Conservation (phyloP, 2,329 filamentous ascomycete species). For the Tolypocladium album region DNA sequence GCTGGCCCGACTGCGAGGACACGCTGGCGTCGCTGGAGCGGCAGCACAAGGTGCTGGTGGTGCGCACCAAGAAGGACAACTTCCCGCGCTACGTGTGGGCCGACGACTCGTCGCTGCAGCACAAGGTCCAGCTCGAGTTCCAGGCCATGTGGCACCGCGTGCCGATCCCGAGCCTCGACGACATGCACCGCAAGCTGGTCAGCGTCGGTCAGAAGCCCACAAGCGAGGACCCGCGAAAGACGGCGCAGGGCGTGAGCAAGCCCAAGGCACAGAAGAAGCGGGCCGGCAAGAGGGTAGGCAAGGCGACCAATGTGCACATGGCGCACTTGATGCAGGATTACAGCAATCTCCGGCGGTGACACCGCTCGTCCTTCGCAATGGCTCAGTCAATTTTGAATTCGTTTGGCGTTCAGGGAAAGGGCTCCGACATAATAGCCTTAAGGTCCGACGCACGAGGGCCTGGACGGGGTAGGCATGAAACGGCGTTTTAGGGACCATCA, state of each 20-base stretch:
- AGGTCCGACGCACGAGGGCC: neutral
- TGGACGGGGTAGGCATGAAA: neutral
- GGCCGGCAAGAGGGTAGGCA: constrained; percentile 55
- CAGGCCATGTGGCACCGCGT: constrained; percentile 73
- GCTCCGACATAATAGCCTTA: neutral
- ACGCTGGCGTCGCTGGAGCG: constrained; percentile 68
- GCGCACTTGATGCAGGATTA: constrained; percentile 68
- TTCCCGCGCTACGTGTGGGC: constrained; percentile 79
- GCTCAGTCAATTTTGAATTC: neutral
- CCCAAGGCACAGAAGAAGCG: constrained; percentile 67
- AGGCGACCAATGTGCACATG: constrained; percentile 86
- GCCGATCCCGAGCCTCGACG: constrained; percentile 62
- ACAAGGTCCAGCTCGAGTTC: constrained; percentile 74
- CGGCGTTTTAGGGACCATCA: neutral
- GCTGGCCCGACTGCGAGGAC: constrained; percentile 78
- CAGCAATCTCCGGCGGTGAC: constrained; percentile 33
- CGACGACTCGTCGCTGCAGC: constrained; percentile 69
- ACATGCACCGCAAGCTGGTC: constrained; percentile 66
- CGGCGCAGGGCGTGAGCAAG: constrained; percentile 34
- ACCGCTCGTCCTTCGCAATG: neutral
- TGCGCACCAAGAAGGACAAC: constrained; percentile 86
- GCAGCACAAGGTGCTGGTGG: constrained; percentile 72
- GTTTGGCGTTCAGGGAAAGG: neutral
- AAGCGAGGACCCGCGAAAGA: constrained; percentile 61
- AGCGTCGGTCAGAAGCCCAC: constrained; percentile 75